Conservation (phyloP, 768 basidiomycete genomes). For the Ephemerocybe angulata region DNA sequence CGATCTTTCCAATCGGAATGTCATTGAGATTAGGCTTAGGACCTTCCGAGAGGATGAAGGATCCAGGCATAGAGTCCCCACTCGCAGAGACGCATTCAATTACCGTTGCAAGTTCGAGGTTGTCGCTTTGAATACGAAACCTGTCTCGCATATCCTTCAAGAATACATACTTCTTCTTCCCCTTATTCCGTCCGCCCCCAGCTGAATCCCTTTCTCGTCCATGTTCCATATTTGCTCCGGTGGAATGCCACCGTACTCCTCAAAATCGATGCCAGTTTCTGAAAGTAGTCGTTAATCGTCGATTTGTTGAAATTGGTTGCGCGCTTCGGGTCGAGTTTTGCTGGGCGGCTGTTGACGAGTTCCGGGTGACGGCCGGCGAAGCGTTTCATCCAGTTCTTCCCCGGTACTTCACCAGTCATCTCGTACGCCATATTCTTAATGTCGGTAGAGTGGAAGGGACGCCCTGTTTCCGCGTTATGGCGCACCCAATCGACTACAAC, state of each 20-base stretch:
- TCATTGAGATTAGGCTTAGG: conserved; percentile 5
- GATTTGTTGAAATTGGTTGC: conserved; percentile 2
- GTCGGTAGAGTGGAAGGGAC: not conserved
- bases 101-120: conserved; percentile 39
- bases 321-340: conserved; percentile 4
- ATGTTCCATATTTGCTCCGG: conserved; percentile 31
- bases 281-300: conserved; percentile 11
- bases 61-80: conserved; percentile 21
- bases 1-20: not conserved
- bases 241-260: conserved; percentile 21
- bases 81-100: conserved; percentile 37
- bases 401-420: conserved; percentile 10
- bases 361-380: conserved; percentile 16
- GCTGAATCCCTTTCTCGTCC: conserved; percentile 33
- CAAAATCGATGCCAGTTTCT: conserved; percentile 12
- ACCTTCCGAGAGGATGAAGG: conserved; percentile 27
- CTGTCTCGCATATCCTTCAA: not conserved
- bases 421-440: conserved; percentile 6
- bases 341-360: conserved; percentile 11
- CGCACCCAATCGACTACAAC: conserved; percentile 8
- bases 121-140: conserved; percentile 26
- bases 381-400: conserved; percentile 10
- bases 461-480: not conserved
- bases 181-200: conserved; percentile 24
- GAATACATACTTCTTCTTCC: conserved; percentile 20